Conservation (phyloP, 495 filamentous ascomycete species). For the Achaetomiella virescens region DNA sequence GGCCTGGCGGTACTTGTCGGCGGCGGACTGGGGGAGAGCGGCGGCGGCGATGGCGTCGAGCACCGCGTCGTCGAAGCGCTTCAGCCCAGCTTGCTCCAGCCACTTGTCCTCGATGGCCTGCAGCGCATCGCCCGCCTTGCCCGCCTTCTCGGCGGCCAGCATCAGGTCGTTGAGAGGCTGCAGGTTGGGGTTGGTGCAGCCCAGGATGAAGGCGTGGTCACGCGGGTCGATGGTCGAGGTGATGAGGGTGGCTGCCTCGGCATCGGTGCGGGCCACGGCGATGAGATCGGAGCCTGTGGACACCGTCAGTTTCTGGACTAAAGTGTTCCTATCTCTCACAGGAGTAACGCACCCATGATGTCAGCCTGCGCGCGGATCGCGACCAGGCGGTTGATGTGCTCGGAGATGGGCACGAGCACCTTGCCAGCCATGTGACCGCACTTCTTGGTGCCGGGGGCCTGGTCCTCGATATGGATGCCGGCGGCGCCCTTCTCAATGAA, state of each 20-base stretch:
- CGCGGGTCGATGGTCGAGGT: conserved; percentile 92
- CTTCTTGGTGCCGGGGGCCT: conserved; percentile 98
- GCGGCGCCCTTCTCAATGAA: conserved; percentile 96
- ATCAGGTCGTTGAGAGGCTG: conserved; percentile 87
- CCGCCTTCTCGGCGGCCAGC: conserved; percentile 73
- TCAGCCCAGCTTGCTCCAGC: conserved; percentile 74
- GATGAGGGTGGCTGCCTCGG: conserved; percentile 95
- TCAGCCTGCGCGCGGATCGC: conserved; percentile 96
- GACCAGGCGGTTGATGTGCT: conserved; percentile 97
- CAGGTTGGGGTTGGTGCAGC: conserved; percentile 76
- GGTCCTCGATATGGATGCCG: conserved; percentile 97
- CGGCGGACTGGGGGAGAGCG: conserved; percentile 60
- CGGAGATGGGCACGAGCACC: conserved; percentile 91
- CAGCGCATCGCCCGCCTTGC: conserved; percentile 73
- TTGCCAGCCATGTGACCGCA: conserved; percentile 99
- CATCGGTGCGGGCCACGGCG: conserved; percentile 89
- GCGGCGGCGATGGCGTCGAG: conserved; percentile 67
- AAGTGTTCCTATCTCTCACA: conserved; percentile 3
- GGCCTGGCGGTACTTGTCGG: conserved; percentile 56
- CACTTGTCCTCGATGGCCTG: conserved; percentile 92
- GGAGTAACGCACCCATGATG: conserved; percentile 73
- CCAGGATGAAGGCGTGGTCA: conserved; percentile 90
- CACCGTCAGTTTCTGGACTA: neutral
- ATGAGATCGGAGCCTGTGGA: conserved; percentile 67
- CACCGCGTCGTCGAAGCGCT: conserved; percentile 87